Base-by-base conservation (phyloP, 2,329 filamentous ascomycete species). In the Fusarium sambucinum region DNA sequence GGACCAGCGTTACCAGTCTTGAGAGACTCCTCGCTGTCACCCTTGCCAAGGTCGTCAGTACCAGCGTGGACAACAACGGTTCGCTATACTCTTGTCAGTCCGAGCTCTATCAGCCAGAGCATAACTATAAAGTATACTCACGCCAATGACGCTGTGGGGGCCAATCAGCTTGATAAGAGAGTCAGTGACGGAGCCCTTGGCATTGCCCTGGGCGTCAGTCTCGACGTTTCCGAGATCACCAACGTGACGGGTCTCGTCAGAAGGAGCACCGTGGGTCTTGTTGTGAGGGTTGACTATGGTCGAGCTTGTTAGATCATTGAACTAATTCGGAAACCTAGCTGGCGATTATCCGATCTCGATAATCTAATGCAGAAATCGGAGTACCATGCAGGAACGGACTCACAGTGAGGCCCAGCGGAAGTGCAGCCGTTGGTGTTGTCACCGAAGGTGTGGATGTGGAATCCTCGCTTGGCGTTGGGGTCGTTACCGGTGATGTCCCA, bases 361-460 rank as follows among this genome's bases (percentile, higher is more conserved):
- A 42, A 29, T 47, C 40, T 23, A 35, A 29, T 45, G 32, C n/a
- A 16, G 23, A 38, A 16, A 29, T 8, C 21, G 6, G n/a, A 29
- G 27, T 25, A n/a, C 27, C 12, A 55, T 37, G 46, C 30, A 45
- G 53, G 37, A 37, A 45, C 16, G 16, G 35, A 84, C 92, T 80
- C 86, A 97, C 94, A 99, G 87, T 99, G 96, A 83, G 96, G 95
- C 55, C 96, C 96, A 73, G 96, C 96, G 73, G 92, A 97, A 73
- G 95, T 98, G 92, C 96, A 99, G 82, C 96, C 96, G 85, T 99
- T 99, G 87, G 96, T 98, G 89, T 98, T 98, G 89, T 98, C 96
- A 81, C 96, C 96, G 79, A 97, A 99, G 82, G 96, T 93, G 87
- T 99, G 96, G 79, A 99, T 90, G 88, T 99, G 96, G 88, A 98